These are phyloP conservation scores for Penicillium goetzii DNA, from an alignment of 495 filamentous ascomycete species.

Conservation along the genomic window DNA sequence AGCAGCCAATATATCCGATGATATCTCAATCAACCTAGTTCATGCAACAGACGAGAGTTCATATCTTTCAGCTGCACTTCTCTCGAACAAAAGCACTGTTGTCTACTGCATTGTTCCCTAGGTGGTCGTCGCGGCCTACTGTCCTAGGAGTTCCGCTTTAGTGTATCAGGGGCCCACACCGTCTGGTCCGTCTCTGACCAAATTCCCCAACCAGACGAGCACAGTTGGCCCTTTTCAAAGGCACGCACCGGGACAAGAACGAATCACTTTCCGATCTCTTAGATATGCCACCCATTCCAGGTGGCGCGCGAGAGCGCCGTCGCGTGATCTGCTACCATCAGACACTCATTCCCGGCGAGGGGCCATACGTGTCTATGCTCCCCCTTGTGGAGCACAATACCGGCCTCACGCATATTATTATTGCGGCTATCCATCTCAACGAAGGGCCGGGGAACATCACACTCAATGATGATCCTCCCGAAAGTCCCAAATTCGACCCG, in stretches of 20 bases:
- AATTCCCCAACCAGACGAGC: background rate
- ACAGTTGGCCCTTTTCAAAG: background rate
- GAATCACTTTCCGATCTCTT: background rate
- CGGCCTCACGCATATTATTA: constrained; percentile 72
- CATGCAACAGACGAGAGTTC: background rate
- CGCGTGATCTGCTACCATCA: constrained; percentile 74
- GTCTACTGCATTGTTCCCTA: background rate
- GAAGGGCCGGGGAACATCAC: constrained; percentile 60
- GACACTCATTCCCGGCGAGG: constrained; percentile 59
- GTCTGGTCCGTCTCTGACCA: background rate
- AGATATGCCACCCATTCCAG: constrained; percentile 43
- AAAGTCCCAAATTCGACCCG: constrained; percentile 56
- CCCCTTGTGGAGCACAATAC: constrained; percentile 64
- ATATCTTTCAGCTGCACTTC: background rate
- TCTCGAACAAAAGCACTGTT: background rate
- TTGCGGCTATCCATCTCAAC: constrained; percentile 83
- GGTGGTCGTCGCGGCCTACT: background rate
- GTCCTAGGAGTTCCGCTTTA: background rate
- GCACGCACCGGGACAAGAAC: background rate
- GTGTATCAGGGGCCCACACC: background rate
- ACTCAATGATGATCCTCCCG: constrained; percentile 74
- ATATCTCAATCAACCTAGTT: background rate
- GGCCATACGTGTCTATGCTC: constrained; percentile 67
- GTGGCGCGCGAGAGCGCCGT: constrained; percentile 33
- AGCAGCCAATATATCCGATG: background rate